phyloP scores from a whole-genome alignment of 352 stramenopile species.

The Globisporangium rhizosaccharum region DNA sequence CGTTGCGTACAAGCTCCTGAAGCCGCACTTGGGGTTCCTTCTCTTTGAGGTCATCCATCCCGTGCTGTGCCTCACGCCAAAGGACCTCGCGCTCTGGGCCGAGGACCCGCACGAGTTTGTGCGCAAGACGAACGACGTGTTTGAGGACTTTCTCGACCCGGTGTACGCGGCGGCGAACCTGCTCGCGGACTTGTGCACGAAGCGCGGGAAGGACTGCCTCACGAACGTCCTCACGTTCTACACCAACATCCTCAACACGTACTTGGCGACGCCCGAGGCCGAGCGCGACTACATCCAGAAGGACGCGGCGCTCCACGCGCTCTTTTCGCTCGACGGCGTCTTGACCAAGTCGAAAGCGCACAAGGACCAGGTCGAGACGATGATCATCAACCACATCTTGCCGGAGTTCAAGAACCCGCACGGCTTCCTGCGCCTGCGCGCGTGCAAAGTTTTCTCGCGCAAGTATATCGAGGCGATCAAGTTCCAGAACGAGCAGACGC shows the following conservation, averaged over 20 bases:
- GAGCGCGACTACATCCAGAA: constrained; percentile 95
- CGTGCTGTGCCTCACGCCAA: constrained; percentile 90
- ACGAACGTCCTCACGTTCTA: constrained; percentile 89
- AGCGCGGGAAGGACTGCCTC: constrained; percentile 93
- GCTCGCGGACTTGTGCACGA: constrained; percentile 93
- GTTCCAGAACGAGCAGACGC: constrained; percentile 89
- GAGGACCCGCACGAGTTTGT: constrained; percentile 98
- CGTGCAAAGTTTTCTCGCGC: constrained; percentile 95
- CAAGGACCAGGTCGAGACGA: constrained; percentile 88
- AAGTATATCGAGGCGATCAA: constrained; percentile 90
- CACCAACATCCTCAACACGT: constrained; percentile 92
- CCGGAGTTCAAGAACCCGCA: constrained; percentile 95
- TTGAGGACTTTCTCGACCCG: constrained; percentile 96
- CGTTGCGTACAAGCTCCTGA: constrained; percentile 96
- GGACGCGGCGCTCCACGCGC: constrained; percentile 91
- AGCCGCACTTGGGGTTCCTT: constrained; percentile 96
- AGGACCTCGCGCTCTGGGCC: constrained; percentile 94
- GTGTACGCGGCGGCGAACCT: constrained; percentile 92
- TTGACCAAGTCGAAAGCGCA: constrained; percentile 94
- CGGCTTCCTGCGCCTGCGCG: constrained; percentile 92
- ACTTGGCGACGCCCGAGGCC: constrained; percentile 55
- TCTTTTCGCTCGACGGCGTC: constrained; percentile 91
- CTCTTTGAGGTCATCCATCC: constrained; percentile 97
- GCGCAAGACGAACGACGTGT: constrained; percentile 95
- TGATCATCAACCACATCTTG: constrained; percentile 94